A percentile compares a stretch with the other conserved stretches of the same genome.
Evolutionary conservation across 2,329 filamentous ascomycete species (phyloP).

Genomic region (Trichoderma sp.): DNA sequence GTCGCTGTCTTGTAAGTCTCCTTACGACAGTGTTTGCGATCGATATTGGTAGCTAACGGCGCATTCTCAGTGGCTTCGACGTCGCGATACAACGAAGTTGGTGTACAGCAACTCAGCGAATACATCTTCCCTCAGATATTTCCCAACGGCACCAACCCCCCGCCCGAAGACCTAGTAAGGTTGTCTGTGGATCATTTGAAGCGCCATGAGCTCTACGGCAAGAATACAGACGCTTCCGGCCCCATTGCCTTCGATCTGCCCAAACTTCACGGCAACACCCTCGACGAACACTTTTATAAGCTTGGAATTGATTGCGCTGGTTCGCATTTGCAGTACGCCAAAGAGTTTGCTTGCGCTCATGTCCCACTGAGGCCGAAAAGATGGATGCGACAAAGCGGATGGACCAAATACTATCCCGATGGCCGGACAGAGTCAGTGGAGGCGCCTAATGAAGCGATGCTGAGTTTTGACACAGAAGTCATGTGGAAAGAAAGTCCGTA

Average conservation of each 20-base stretch:
- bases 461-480: conserved; percentile 95
- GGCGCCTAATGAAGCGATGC: conserved; percentile 76
- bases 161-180: conserved; percentile 73
- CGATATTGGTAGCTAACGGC: conserved; percentile 1
- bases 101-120: conserved; percentile 88
- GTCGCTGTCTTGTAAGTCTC: conserved; percentile 47
- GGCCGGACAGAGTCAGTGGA: conserved; percentile 71
- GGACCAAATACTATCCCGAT: conserved; percentile 88
- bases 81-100: conserved; percentile 86
- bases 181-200: conserved; percentile 81
- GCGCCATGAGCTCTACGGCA: conserved; percentile 85
- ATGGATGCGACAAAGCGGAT: conserved; percentile 82
- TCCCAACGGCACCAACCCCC: conserved; percentile 56
- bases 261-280: conserved; percentile 71
- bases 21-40: background rate
- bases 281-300: conserved; percentile 94
- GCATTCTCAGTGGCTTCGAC: conserved; percentile 50
- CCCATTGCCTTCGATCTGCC: conserved; percentile 90
- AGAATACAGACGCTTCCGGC: conserved; percentile 75
- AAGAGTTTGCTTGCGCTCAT: conserved; percentile 68
- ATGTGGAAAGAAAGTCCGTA: conserved; percentile 93
- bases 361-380: conserved; percentile 63
- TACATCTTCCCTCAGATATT: conserved; percentile 87
- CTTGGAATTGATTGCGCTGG: conserved; percentile 86
- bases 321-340: conserved; percentile 77